Percentiles rank a stretch among this genome's conserved stretches.
Conservation (phyloP, 148 eudicot genomes). For the Rhododendron griersonianum region DNA sequence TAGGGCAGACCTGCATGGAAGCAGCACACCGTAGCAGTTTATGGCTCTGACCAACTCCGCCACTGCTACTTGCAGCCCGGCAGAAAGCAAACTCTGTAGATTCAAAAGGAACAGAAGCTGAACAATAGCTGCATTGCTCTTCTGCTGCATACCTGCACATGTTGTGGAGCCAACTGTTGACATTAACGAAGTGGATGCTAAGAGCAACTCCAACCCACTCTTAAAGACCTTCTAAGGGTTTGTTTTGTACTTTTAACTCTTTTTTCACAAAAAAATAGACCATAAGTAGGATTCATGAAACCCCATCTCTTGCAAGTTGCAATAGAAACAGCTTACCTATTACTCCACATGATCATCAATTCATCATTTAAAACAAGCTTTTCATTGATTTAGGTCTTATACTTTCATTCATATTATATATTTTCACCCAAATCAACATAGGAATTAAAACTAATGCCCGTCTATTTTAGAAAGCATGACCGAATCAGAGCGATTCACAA, state of each 20-base stretch:
- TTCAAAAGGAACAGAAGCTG: slow-evolving; percentile 60
- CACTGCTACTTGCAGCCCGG: slow-evolving; percentile 25
- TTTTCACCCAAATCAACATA: background rate
- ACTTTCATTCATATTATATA: background rate
- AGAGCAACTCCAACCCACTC: background rate
- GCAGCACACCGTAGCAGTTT: slow-evolving; percentile 60
- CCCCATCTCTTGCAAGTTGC: background rate
- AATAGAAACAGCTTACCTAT: background rate
- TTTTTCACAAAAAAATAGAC: background rate
- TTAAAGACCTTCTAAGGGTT: background rate
- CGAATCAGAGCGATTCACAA: no score
- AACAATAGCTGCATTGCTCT: slow-evolving; percentile 66
- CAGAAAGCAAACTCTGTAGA: slow-evolving; percentile 63
- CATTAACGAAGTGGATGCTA: background rate
- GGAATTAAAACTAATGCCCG: background rate
- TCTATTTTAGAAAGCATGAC: background rate
- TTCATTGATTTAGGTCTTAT: background rate
- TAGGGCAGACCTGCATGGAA: slow-evolving; percentile 76
- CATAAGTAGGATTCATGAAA: background rate
- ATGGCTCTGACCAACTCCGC: slow-evolving; percentile 39
- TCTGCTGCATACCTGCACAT: slow-evolving; percentile 27
- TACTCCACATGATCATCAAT: background rate
- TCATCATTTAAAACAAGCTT: background rate
- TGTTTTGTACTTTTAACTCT: background rate
- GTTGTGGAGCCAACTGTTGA: slow-evolving; percentile 27